These are phyloP conservation scores for Pogostemon cablin DNA, from an alignment of 257 asterid species.

Conservation along the genomic window DNA sequence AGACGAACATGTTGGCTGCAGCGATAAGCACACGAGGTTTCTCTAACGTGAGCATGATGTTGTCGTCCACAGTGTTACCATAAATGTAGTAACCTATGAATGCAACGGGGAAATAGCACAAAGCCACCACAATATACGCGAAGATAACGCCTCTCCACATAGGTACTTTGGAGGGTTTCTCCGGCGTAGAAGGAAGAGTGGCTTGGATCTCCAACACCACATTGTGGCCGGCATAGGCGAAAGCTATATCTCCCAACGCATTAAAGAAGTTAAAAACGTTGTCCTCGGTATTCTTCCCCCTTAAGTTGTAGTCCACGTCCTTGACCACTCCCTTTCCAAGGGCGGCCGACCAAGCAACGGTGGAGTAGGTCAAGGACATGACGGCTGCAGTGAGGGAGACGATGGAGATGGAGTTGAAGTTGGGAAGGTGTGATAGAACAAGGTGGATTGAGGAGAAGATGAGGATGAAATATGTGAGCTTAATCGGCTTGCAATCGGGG, in stretches of 20 bases:
- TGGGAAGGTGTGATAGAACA: conserved; percentile 48
- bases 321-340: conserved; percentile 17
- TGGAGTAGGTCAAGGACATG: conserved; percentile 53
- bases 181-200: conserved; percentile 57
- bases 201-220: conserved; percentile 68
- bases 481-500: conserved; percentile 36
- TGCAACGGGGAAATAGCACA: conserved; percentile 58
- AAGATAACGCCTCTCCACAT: conserved; percentile 60
- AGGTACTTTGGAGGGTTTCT: conserved; percentile 49
- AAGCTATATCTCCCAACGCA: conserved; percentile 50
- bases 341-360: conserved; percentile 47
- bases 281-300: conserved; percentile 20
- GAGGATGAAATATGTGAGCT: conserved; percentile 48
- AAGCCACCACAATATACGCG: conserved; percentile 45
- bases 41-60: conserved; percentile 45
- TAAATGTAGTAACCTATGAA: conserved; percentile 45
- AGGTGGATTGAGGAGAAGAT: conserved; percentile 48
- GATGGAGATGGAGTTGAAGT: conserved; percentile 50
- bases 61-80: conserved; percentile 54
- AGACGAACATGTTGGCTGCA: conserved; percentile 50
- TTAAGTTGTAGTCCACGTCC: conserved; percentile 31
- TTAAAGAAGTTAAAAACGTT: conserved; percentile 45
- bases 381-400: conserved; percentile 51
- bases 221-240: conserved; percentile 53
- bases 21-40: conserved; percentile 61